Conservation (phyloP, 106 monocot species). For the Gastrodia elata region DNA sequence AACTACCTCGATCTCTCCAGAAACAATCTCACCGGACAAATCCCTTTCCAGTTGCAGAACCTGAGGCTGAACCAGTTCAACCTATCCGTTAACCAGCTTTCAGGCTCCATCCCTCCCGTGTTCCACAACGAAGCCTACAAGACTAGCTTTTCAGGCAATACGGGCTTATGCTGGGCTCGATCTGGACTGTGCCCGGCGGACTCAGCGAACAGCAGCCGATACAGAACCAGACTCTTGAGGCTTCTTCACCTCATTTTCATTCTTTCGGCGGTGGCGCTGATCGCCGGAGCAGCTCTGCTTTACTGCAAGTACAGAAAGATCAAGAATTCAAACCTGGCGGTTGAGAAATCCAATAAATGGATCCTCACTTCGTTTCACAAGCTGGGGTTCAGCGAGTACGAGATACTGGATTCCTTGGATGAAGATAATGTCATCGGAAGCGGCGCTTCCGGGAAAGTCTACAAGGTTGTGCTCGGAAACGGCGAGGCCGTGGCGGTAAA, state of each 20-base stretch:
- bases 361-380: slow-evolving; percentile 30
- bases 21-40: slow-evolving; percentile 36
- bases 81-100: slow-evolving; percentile 41
- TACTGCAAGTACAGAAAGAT: slow-evolving; percentile 10
- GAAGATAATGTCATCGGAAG: slow-evolving; percentile 52
- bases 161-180: slow-evolving; percentile 31
- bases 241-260: slow-evolving; percentile 20
- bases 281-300: slow-evolving; percentile 4
- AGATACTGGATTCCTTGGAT: slow-evolving; percentile 37
- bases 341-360: slow-evolving; percentile 11
- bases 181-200: slow-evolving; percentile 13
- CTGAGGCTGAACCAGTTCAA: slow-evolving; percentile 49
- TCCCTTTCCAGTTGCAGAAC: slow-evolving; percentile 43
- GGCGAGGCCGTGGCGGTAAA: slow-evolving; percentile 28
- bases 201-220: neutral
- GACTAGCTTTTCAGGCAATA: slow-evolving; percentile 46
- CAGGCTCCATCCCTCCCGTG: slow-evolving; percentile 38
- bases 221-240: slow-evolving; percentile 7
- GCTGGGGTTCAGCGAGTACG: slow-evolving; percentile 39
- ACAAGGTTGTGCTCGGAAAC: slow-evolving; percentile 36
- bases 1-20: slow-evolving; percentile 53
- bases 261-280: neutral
- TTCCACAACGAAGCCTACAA: slow-evolving; percentile 15
- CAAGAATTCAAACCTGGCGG: slow-evolving; percentile 5
- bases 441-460: slow-evolving; percentile 47